phyloP scores from a whole-genome alignment of 257 asterid species.

The Mitragyna speciosa region DNA sequence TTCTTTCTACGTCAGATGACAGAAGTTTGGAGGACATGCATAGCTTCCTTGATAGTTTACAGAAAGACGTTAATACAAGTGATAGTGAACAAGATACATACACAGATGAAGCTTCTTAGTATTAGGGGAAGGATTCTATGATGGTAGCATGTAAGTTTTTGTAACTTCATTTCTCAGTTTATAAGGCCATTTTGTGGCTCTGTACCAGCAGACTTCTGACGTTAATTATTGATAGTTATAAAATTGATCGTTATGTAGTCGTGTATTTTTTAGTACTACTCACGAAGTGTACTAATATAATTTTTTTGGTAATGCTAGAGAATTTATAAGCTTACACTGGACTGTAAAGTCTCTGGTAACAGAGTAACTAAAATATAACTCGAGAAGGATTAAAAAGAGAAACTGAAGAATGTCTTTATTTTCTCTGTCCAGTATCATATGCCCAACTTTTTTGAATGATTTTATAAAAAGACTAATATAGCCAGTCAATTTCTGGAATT shows the following conservation, averaged over 20 bases:
- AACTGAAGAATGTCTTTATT: no score
- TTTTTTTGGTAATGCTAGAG: neutral
- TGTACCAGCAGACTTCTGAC: neutral
- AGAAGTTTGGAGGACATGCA: constrained; percentile 50
- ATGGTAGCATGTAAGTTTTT: neutral
- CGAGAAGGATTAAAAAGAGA: no score
- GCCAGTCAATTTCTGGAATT: no score
- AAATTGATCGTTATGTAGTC: neutral
- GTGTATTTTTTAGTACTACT: neutral
- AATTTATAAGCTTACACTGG: no score
- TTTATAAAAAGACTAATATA: no score
- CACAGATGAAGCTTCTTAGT: constrained; percentile 15
- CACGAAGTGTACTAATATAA: neutral
- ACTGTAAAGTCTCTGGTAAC: no score
- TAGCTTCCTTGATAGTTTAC: constrained; percentile 53
- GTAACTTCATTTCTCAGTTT: neutral
- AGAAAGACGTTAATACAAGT: constrained; percentile 32
- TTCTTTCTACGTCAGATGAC: constrained; percentile 40
- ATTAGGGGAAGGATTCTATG: neutral
- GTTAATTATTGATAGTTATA: neutral
- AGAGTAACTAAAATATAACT: no score
- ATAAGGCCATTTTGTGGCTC: neutral
- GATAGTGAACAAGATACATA: constrained; percentile 24
- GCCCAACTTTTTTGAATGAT: no score
- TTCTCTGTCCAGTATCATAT: no score